A percentile compares a stretch with the other conserved stretches of the same genome.
Evolutionary conservation across 1,284 basidiomycete species (phyloP).

Genomic region (Ustilago lituana): DNA sequence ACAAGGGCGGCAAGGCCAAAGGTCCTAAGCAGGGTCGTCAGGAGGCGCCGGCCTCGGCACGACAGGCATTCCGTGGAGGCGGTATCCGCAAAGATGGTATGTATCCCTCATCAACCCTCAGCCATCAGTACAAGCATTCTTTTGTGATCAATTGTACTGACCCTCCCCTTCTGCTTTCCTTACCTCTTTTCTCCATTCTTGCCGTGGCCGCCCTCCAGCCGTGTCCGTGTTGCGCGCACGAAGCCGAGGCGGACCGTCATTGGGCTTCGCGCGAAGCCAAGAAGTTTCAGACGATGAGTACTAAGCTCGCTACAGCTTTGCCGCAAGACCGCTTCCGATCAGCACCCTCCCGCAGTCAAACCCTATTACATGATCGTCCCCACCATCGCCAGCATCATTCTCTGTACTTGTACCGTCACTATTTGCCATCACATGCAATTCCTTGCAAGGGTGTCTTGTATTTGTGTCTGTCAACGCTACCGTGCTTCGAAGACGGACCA

Average conservation of each 20-base stretch:
- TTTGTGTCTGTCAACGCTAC: neutral
- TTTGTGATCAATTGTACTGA: no score
- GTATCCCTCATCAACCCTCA: no score
- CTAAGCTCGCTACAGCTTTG: neutral
- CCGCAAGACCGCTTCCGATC: neutral
- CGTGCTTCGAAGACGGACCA: conserved; percentile 42
- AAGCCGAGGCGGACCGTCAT: conserved; percentile 35
- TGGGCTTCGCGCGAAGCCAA: conserved; percentile 46
- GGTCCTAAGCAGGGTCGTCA: conserved; percentile 13
- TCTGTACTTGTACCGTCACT: conserved; percentile 28
- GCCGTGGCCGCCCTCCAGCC: conserved; percentile 3
- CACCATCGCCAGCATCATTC: no score
- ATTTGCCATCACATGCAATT: neutral
- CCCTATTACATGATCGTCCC: no score
- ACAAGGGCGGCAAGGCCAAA: conserved; percentile 33
- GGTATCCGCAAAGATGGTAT: conserved; percentile 36
- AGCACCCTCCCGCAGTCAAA: no score
- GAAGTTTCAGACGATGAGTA: conserved; percentile 28
- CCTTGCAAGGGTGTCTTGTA: neutral
- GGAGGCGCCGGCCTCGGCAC: conserved; percentile 11
- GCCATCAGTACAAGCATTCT: no score
- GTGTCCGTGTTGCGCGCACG: conserved; percentile 33
- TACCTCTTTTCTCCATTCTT: no score
- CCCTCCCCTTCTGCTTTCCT: no score
- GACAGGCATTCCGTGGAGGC: conserved; percentile 38